Evolutionary conservation across 108 stramenopile species (phyloP).

Genomic region (Nitzschia sp.): DNA sequence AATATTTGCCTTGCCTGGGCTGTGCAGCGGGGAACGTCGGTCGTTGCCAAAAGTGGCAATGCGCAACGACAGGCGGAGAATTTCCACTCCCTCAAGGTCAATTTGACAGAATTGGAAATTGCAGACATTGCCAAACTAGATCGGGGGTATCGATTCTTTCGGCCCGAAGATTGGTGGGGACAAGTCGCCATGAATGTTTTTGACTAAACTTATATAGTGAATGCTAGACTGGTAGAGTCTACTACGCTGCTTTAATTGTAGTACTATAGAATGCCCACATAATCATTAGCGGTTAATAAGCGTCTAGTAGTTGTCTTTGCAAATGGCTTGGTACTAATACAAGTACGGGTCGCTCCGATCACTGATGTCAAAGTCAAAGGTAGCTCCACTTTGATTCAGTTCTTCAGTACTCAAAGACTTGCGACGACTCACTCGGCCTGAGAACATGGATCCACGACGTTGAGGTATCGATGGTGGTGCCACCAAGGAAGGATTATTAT

Average conservation of each 20-base stretch:
- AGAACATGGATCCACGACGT: conserved; percentile 2
- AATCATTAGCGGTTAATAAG: too few species aligned
- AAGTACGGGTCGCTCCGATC: conserved; percentile 6
- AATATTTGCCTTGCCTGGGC: conserved; percentile 76
- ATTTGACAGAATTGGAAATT: conserved; percentile 57
- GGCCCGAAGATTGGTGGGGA: conserved; percentile 84
- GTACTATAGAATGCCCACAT: too few species aligned
- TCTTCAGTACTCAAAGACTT: background rate
- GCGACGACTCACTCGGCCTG: background rate
- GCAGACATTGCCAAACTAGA: conserved; percentile 54
- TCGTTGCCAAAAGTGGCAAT: conserved; percentile 66
- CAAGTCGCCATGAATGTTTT: conserved; percentile 65
- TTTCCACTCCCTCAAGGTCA: background rate
- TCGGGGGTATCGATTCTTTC: conserved; percentile 68
- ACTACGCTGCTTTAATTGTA: too few species aligned
- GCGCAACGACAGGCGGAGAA: conserved; percentile 57
- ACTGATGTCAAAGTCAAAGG: background rate
- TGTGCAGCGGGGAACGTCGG: conserved; percentile 60
- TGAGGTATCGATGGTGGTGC: background rate
- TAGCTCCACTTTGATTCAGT: background rate
- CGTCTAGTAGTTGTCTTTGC: too few species aligned
- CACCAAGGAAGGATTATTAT: background rate
- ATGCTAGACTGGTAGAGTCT: too few species aligned
- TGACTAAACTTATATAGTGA: conserved; percentile 40
- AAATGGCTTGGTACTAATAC: too few species aligned